Conservation (phyloP, 2,329 filamentous ascomycete species). For the Magnaporthiopsis incrustans region DNA sequence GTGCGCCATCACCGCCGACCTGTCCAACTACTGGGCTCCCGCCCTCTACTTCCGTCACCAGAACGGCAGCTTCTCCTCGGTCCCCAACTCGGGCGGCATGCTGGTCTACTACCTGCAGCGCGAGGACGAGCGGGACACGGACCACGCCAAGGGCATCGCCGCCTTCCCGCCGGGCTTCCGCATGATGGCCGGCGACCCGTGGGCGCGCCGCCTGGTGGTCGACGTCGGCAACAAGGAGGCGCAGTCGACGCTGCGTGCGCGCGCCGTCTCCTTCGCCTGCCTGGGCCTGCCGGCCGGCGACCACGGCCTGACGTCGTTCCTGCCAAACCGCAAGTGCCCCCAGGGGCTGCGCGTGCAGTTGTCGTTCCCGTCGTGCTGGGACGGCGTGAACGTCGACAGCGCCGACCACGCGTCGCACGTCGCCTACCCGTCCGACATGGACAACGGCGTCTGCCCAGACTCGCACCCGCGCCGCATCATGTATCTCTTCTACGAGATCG, state of each 20-base stretch:
- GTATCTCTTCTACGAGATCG: conserved; percentile 53
- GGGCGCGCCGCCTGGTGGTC: neutral
- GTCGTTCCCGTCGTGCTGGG: conserved; percentile 16
- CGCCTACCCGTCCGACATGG: conserved; percentile 37
- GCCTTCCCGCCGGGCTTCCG: conserved; percentile 6
- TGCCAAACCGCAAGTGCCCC: conserved; percentile 26
- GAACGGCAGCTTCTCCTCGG: conserved; percentile 5
- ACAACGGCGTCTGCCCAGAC: conserved; percentile 40
- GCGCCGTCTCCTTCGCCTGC: conserved; percentile 17
- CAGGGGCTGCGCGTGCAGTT: conserved; percentile 21
- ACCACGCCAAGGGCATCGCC: conserved; percentile 3
- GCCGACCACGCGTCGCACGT: conserved; percentile 24
- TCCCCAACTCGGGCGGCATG: conserved; percentile 5
- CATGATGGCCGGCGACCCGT: conserved; percentile 6
- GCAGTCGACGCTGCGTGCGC: neutral
- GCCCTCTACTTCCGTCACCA: conserved; percentile 5
- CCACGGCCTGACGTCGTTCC: conserved; percentile 18
- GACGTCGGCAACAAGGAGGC: conserved; percentile 1
- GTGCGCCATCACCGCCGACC: conserved; percentile 28
- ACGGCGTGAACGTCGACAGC: conserved; percentile 13
- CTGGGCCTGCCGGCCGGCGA: conserved; percentile 1
- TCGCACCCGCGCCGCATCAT: conserved; percentile 46
- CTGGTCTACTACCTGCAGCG: conserved; percentile 8
- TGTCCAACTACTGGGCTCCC: conserved; percentile 26
- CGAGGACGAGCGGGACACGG: neutral